Percentiles rank a stretch among this genome's conserved stretches.
phyloP scores from a whole-genome alignment of 2,329 filamentous ascomycete genomes.

The Corynespora cassiicola region DNA sequence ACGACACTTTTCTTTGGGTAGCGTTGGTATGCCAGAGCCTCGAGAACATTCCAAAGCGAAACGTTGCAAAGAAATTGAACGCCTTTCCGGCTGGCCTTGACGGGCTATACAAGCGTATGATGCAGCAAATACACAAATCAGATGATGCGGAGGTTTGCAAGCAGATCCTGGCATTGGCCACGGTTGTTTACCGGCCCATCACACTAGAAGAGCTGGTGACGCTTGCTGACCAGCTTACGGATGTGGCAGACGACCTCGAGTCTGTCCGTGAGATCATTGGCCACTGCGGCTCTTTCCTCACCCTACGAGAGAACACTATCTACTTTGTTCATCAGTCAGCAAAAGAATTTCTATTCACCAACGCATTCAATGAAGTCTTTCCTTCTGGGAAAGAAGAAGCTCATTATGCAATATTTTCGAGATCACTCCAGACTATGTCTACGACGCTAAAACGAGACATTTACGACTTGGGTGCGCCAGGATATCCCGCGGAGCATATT shows the following conservation, averaged over 20 bases:
- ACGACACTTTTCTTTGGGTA: conserved; percentile 47
- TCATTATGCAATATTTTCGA: conserved; percentile 8
- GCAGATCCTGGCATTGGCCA: conserved; percentile 42
- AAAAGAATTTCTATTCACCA: conserved; percentile 46
- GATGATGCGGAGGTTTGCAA: conserved; percentile 39
- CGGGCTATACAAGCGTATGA: conserved; percentile 49
- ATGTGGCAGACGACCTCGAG: conserved; percentile 11
- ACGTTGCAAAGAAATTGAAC: conserved; percentile 19
- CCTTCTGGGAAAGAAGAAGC: conserved; percentile 21
- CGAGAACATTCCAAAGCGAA: conserved; percentile 17
- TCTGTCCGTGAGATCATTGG: conserved; percentile 33
- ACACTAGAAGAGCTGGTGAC: conserved; percentile 40
- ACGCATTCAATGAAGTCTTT: conserved; percentile 31
- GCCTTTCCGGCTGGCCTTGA: conserved; percentile 46
- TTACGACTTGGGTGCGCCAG: conserved; percentile 21
- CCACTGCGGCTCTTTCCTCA: conserved; percentile 47
- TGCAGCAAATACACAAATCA: conserved; percentile 38
- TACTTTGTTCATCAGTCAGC: conserved; percentile 47
- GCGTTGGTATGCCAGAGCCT: conserved; percentile 46
- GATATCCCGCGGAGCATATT: conserved; percentile 22
- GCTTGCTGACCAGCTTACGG: conserved; percentile 22
- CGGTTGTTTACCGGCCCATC: conserved; percentile 46
- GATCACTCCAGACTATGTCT: conserved; percentile 36
- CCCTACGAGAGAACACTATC: neutral
- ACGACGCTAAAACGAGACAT: conserved; percentile 27